Evolutionary conservation across 1,139 yeast genomes (phyloP), one percentile per base, ranked within the genome.

Genomic region (Sugiyamaella japonica): DNA sequence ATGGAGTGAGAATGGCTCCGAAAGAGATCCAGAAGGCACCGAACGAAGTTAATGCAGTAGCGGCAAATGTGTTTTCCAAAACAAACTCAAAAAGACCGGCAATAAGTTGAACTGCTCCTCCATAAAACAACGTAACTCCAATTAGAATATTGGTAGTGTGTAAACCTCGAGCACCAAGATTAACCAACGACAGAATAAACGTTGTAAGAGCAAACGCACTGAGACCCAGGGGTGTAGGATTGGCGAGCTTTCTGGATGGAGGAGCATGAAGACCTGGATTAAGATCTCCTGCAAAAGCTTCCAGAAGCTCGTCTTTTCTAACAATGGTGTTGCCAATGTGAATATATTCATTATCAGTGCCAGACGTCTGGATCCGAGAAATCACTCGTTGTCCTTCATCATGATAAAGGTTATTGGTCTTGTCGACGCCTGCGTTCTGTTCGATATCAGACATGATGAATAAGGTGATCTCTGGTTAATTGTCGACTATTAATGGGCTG

Each of bases 151-250:
- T 76, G 29, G 84, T 77, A 23, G 71, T 71, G 1, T 53, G 37
- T 29, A 84, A 79, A 15, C 85, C 83, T 68, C 82, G 78, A 10
- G 88, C 87, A 25, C 77, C 76, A 12, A 79, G 76, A 61, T 83
- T 81, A 61, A 82, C 74, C 66, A 89, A 71, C 2, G 90, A 83
- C 41, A 89, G 76, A 8, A 88, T 87, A 69, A 89, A 86, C 6
- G 95, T 87, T 20, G 96, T 86, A 60, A 89, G 76, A 7, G 95
- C 95, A 68, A 89, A 89, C 3, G 89, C 95, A 50, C 82, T 79
- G 58, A 89, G 76, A n/a, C 96, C 97, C 55, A 89, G 75, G 1
- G 96, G 96, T 50, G 93, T 89, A 38, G 96, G 95, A 70, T 89
- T 89, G 56, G 86, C 96, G 68, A 88, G 83, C 68, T 84, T 79